phyloP scores from a whole-genome alignment of 2,329 filamentous ascomycete genomes.

The Stagonosporopsis vannaccii region DNA sequence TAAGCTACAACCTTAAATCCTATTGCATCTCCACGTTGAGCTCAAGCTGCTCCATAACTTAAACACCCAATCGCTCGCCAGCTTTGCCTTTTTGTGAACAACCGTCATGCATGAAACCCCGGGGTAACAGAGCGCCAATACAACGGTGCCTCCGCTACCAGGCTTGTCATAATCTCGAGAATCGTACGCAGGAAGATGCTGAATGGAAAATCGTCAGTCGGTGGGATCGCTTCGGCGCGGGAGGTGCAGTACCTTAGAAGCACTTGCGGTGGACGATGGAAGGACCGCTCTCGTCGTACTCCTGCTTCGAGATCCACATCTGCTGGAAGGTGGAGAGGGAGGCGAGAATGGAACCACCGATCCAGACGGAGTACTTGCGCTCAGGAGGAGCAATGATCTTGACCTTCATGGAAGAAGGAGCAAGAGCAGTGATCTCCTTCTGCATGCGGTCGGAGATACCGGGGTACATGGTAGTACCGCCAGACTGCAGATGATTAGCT shows the following conservation, averaged over 20 bases:
- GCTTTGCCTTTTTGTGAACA: slow-evolving; percentile 51
- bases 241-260: slow-evolving; percentile 80
- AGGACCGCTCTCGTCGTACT: slow-evolving; percentile 99
- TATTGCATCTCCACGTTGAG: slow-evolving; percentile 41
- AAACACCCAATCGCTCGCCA: slow-evolving; percentile 48
- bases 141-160: slow-evolving; percentile 47
- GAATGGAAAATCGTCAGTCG: slow-evolving; percentile 31
- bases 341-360: slow-evolving; percentile 99
- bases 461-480: slow-evolving; percentile 99
- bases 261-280: slow-evolving; percentile 99
- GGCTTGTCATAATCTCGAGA: slow-evolving; percentile 48
- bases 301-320: slow-evolving; percentile 99
- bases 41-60: slow-evolving; percentile 48
- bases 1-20: slow-evolving; percentile 52
- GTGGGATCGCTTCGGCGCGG: slow-evolving; percentile 7
- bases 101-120: slow-evolving; percentile 44
- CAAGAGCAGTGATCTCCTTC: slow-evolving; percentile 99
- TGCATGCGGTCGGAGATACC: slow-evolving; percentile 99
- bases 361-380: slow-evolving; percentile 99
- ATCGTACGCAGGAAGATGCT: slow-evolving; percentile 47
- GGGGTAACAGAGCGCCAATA: slow-evolving; percentile 47
- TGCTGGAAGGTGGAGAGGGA: slow-evolving; percentile 99
- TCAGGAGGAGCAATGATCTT: slow-evolving; percentile 99
- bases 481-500: slow-evolving; percentile 72
- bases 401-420: slow-evolving; percentile 99